Evolutionary conservation across 768 basidiomycete species (phyloP), one percentile per base, ranked within the genome.

Genomic region (Paxillus involutus): DNA sequence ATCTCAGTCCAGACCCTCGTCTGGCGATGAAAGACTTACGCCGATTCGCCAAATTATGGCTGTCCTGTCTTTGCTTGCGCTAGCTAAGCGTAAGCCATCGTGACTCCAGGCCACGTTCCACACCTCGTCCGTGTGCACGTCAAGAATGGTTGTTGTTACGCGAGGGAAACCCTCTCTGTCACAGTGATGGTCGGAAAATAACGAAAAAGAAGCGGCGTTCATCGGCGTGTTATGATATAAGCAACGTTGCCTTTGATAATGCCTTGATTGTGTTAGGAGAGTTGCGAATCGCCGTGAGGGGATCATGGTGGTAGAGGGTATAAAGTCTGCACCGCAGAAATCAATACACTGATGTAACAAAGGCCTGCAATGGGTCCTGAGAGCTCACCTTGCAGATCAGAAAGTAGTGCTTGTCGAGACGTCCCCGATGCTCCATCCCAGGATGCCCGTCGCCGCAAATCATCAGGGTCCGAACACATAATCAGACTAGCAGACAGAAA

Each of bases 91-190:
- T 46, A 72, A 71, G 2, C 97, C 97, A 66, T 88, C 86, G 62
- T 91, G 91, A 71, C 94, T 96, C 95, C 95, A 99, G 67, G 88
- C 89, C 55, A 98, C 71, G 65, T 89, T 86, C 95, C 96, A 98
- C 41, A 99, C 94, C 68, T 99, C 94, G 66, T 98, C 92, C 11
- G 77, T 80, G 70, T 98, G 96, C 30, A 87, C 91, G 43, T 86
- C 82, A 55, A 98, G 75, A 48, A 94, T 86, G 24, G 89, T 87
- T 3, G 92, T 94, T 12, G 91, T 94, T 24, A 88, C 76, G 43
- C 83, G 81, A 7, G 97, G 97, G 73, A 99, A 98, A 39, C 81
- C 81, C 26, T 82, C 80, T 64, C 86, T 81, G 57, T 85, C 82
- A 73, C 95, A 97, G 49, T 81, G 74, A 66, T 96, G 93, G 69